Percentiles rank a stretch among this genome's conserved stretches.
phyloP scores from a whole-genome alignment of 306 rosid species.

The Amphicarpaea edgeworthii region DNA sequence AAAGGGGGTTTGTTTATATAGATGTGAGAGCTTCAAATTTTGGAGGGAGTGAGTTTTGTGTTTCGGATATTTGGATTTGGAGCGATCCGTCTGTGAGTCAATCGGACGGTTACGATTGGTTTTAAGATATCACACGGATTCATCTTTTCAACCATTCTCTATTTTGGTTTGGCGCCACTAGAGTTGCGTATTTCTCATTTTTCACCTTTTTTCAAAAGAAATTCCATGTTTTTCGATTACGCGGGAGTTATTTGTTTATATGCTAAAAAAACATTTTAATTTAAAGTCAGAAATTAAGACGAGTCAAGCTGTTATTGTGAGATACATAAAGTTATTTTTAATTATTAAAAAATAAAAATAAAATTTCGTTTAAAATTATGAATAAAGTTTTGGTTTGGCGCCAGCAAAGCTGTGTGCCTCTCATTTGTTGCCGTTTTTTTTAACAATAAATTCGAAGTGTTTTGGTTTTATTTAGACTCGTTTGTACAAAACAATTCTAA shows the following conservation, averaged over 20 bases:
- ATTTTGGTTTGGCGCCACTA: background rate
- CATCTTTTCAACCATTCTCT: background rate
- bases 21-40: background rate
- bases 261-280: no score
- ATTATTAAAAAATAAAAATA: no score
- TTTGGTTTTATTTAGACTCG: no score
- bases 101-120: background rate
- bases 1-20: background rate
- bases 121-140: background rate
- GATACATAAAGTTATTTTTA: no score
- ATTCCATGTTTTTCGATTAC: background rate
- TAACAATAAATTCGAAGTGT: no score
- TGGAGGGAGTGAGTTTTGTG: background rate
- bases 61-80: background rate
- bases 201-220: background rate
- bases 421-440: no score
- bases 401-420: no score
- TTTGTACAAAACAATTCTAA: no score
- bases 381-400: no score
- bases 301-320: no score
- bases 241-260: background rate
- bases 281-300: no score
- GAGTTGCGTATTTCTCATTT: background rate
- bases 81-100: background rate
- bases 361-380: no score